Evolutionary conservation across 2,329 filamentous ascomycete species (phyloP), one percentile per base, ranked within the genome.

Genomic region (Boeremia lycopersici): DNA sequence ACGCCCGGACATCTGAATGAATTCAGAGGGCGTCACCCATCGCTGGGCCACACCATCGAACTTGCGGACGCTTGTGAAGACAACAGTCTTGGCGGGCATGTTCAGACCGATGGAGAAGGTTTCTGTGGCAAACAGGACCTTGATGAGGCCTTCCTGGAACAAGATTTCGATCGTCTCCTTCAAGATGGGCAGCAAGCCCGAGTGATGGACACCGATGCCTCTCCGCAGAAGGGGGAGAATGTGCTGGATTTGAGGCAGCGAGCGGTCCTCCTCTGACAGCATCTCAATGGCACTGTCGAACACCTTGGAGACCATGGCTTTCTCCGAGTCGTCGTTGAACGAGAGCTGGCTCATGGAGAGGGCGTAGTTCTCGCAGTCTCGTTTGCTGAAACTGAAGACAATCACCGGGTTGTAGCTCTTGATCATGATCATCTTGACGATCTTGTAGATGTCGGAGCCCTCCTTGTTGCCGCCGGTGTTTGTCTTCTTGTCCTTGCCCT

Each of bases 141-240:
- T 99, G 81, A 99, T 96, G 36, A 99, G 79, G 45, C 93, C 93
- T 77, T 99, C 95, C 72, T 99, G 95, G 82, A 99, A 99, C 36
- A 99, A 81, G 74, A 99, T 99, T 79, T 99, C 95, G 62, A 99
- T 98, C 0, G 93, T 97, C 77, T 99, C 95, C 77, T 99, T 99
- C 53, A 99, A 79, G 65, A 99, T 98, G 0, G 95, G 95, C 45
- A 99, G 81, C 39, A 99, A 82, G 56, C 95, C 95, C 30, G 93
- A 97, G 76, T 99, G 95, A 82, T 99, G 95, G 60, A 99, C 91
- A 70, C 95, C 95, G 63, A 99, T 96, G 63, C 95, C 95, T 73
- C 91, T 88, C 65, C 93, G 87, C 49, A 99, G 77, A 31, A 99
- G 82, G 4, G 95, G 95, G 31, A 99, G 79, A 45, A 99, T 88